Conservation (phyloP, 2,329 filamentous ascomycete species). For the Penicillium sp. region DNA sequence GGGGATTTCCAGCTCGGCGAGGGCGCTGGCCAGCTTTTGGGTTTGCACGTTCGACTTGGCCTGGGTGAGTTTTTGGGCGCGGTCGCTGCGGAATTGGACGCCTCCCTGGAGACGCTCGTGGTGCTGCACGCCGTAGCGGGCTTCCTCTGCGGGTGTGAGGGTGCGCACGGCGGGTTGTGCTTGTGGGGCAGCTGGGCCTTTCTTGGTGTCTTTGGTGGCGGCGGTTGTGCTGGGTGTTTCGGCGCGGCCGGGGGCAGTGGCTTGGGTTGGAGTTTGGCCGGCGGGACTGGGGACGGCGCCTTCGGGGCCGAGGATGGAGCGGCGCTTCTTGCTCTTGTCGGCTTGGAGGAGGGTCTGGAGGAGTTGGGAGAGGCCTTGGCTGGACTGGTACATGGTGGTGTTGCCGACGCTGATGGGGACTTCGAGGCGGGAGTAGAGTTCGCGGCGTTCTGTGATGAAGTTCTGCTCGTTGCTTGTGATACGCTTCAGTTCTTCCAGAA, state of each 20-base stretch:
- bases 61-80: slow-evolving; percentile 52
- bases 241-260: slow-evolving; percentile 40
- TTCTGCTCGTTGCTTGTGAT: slow-evolving; percentile 84
- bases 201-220: slow-evolving; percentile 32
- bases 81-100: slow-evolving; percentile 79
- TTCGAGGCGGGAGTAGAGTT: slow-evolving; percentile 84
- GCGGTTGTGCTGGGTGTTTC: slow-evolving; percentile 38
- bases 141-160: slow-evolving; percentile 73
- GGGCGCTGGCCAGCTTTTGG: slow-evolving; percentile 50
- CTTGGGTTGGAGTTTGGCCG: slow-evolving; percentile 54
- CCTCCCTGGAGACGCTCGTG: slow-evolving; percentile 84
- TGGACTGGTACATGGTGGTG: slow-evolving; percentile 77
- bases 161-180: slow-evolving; percentile 63
- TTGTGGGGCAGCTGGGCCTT: slow-evolving; percentile 39
- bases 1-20: slow-evolving; percentile 52
- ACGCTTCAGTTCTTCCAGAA: slow-evolving; percentile 86
- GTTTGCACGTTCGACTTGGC: slow-evolving; percentile 55
- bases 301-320: slow-evolving; percentile 66
- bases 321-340: slow-evolving; percentile 89
- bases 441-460: slow-evolving; percentile 83
- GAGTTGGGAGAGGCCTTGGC: slow-evolving; percentile 74
- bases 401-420: slow-evolving; percentile 72
- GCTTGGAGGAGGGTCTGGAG: slow-evolving; percentile 79
- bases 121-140: slow-evolving; percentile 78
- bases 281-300: slow-evolving; percentile 52